Base-by-base conservation (phyloP, 495 filamentous ascomycete species). In the Thermochaetoides thermophila region DNA sequence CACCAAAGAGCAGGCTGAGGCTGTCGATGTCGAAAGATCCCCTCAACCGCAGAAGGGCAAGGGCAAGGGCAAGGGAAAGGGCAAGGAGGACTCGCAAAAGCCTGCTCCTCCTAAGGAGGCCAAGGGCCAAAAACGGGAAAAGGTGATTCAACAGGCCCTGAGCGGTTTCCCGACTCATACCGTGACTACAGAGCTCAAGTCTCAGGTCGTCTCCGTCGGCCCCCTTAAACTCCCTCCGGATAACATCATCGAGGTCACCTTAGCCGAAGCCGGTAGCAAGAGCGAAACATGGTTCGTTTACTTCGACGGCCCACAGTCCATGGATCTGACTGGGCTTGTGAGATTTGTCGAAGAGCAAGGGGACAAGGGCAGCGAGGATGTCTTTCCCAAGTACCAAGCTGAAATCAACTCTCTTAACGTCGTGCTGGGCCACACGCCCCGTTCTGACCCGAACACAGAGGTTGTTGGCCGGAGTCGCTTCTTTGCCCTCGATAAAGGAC, bases 141-240 rank as follows among this genome's bases (percentile, higher is more conserved):
- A 64, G n/a, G 51, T 79, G 19, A 58, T 80, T 31, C 40, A 59
- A 8, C 49, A 64, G 7, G 53, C 76, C 13, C 44, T 78, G 21
- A 50, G 59, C 6, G 42, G 40, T 22, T 48, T 48, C 13, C 53
- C 31, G 14, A 36, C 21, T 24, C 11, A 11, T 6, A 24, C 21
- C 9, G 57, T 69, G 17, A 75, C 74, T 0, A 71, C 73, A 0
- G 77, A 82, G 38, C 76, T 61, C 43, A 69, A 66, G 31, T 59
- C 54, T 1, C 68, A 63, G 11, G 41, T 76, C 0, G 44, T 78
- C 12, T 52, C 66, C 0, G 32, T 44, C 5, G 25, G 48, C 14
- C 48, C 58, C 8, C 48, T 76, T 0, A 9, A 36, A 6, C 42
- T 66, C 9, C 55, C 59, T 0, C 36, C 50, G 1, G 28, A 52